phyloP scores from a whole-genome alignment of 805 yeast species.

The Lachancea nothofagi region DNA sequence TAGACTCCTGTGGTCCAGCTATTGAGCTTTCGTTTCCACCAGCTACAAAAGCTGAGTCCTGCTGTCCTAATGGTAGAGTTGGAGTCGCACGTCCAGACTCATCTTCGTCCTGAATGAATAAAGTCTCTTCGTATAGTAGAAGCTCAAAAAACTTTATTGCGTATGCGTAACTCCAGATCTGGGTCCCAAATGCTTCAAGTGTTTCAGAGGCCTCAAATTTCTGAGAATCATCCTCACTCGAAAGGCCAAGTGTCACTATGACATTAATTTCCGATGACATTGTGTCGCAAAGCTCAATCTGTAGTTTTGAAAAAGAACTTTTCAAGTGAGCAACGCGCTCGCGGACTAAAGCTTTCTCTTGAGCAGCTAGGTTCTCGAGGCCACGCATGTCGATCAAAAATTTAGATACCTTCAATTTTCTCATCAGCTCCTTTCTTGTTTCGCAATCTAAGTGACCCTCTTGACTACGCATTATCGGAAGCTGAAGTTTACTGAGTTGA shows the following conservation, averaged over 20 bases:
- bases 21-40: too few relatives aligned
- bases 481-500: neutral
- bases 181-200: neutral
- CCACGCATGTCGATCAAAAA: neutral
- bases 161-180: slow-evolving; percentile 7
- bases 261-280: slow-evolving; percentile 3
- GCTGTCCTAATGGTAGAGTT: too few relatives aligned
- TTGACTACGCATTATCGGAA: neutral
- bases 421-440: slow-evolving; percentile 1
- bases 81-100: neutral
- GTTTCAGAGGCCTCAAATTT: neutral
- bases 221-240: neutral
- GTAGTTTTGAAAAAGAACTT: neutral
- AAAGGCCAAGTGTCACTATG: neutral
- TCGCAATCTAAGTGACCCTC: neutral
- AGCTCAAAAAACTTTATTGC: slow-evolving; percentile 4
- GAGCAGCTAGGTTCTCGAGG: neutral
- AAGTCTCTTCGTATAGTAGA: neutral
- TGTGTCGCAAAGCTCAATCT: neutral
- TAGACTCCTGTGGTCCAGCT: too few relatives aligned
- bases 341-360: neutral
- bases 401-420: neutral
- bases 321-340: neutral
- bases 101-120: neutral
- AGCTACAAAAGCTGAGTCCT: too few relatives aligned